Conservation (phyloP, 2,329 filamentous ascomycete genomes). For the Diaporthe vaccinii region DNA sequence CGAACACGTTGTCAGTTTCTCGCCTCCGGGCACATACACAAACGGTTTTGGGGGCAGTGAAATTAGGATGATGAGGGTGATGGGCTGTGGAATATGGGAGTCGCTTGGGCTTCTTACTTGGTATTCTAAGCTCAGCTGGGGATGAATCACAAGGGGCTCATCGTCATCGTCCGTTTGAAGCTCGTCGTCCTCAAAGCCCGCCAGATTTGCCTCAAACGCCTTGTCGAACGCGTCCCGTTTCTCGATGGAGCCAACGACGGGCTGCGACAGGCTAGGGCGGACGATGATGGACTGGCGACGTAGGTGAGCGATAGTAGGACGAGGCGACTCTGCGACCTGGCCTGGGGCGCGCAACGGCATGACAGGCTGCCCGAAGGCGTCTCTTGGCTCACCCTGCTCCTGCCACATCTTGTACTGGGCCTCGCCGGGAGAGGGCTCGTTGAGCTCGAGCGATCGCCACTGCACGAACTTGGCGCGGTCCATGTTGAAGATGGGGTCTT, state of each 20-base stretch:
- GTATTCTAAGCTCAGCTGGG: not conserved
- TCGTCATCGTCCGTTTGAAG: not conserved
- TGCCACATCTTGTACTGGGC: constrained; percentile 5
- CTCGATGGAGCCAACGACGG: not conserved
- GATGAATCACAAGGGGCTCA: not conserved
- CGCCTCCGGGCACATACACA: too few species aligned
- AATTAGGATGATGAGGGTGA: not conserved
- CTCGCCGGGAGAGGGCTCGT: constrained; percentile 44
- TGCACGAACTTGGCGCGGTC: constrained; percentile 45
- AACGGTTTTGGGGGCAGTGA: too few species aligned
- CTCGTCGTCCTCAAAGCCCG: not conserved
- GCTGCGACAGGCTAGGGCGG: not conserved
- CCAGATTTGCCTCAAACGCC: not conserved
- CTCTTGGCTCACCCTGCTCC: constrained; percentile 23
- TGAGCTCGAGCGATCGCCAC: constrained; percentile 45
- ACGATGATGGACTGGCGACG: not conserved
- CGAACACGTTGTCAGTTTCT: not conserved
- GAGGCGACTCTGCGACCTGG: not conserved
- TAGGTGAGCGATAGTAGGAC: constrained; percentile 21
- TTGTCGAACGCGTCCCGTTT: not conserved
- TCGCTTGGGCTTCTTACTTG: not conserved
- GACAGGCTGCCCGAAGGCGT: not conserved
- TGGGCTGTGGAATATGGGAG: not conserved
- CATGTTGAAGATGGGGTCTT: constrained; percentile 45
- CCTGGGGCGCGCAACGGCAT: not conserved